Evolutionary conservation across 2,329 filamentous ascomycete species (phyloP).

Genomic region (Fusarium xylarioides): DNA sequence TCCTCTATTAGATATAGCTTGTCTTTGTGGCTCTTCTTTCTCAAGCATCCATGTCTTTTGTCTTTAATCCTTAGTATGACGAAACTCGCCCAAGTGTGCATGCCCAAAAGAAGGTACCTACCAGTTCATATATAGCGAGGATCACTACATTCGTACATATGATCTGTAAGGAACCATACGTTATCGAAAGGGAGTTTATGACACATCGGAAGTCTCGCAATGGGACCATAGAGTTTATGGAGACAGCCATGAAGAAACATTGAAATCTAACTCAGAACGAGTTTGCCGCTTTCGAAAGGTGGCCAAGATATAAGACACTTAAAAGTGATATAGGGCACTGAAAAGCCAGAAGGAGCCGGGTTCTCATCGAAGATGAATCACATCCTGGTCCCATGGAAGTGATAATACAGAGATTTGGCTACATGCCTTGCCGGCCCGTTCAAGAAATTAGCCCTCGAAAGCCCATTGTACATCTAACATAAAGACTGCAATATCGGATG

Average conservation of each 20-base stretch:
- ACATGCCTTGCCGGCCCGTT: neutral
- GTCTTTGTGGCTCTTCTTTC: neutral
- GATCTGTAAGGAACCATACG: too few species aligned
- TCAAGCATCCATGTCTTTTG: neutral
- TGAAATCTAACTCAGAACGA: neutral
- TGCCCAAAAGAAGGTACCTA: too few species aligned
- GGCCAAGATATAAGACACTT: neutral
- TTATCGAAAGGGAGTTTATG: too few species aligned
- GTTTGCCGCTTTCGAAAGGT: neutral
- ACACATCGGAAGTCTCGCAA: too few species aligned
- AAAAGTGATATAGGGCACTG: neutral
- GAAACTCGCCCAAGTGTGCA: neutral
- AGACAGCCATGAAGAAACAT: neutral
- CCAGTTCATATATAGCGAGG: neutral
- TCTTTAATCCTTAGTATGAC: neutral
- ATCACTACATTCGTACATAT: neutral
- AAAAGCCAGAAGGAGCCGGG: neutral
- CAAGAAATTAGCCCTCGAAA: neutral
- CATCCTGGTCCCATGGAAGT: neutral
- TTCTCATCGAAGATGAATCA: too few species aligned
- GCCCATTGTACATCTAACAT: neutral
- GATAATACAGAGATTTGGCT: neutral
- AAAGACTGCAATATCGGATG: neutral
- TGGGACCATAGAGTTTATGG: too few species aligned
- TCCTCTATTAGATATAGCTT: neutral